Conservation (phyloP, 208 protist genomes). For the Leishmania mexicana region DNA sequence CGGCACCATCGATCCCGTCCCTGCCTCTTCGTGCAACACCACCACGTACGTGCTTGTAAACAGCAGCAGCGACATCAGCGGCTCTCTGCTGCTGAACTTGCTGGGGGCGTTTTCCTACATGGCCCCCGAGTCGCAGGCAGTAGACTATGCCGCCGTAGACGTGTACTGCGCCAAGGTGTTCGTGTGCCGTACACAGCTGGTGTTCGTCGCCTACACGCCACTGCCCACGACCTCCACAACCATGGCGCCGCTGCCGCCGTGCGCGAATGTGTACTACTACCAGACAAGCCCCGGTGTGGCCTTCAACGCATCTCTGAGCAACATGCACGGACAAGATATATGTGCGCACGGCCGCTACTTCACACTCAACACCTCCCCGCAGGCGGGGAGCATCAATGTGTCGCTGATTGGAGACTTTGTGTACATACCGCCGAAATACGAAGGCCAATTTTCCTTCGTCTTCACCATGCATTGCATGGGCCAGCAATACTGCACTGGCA, state of each 20-base stretch:
- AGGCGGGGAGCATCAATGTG: slow-evolving; percentile 51
- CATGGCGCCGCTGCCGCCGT: slow-evolving; percentile 42
- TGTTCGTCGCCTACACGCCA: slow-evolving; percentile 54
- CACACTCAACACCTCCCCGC: slow-evolving; percentile 45
- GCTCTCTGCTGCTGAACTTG: slow-evolving; percentile 65
- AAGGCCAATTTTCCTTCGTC: slow-evolving; percentile 54
- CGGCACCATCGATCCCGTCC: slow-evolving; percentile 39
- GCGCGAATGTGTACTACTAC: slow-evolving; percentile 85
- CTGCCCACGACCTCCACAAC: slow-evolving; percentile 22
- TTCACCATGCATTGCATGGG: slow-evolving; percentile 80
- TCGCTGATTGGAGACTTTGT: slow-evolving; percentile 71
- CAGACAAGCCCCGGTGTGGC: slow-evolving; percentile 42
- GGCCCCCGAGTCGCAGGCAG: slow-evolving; percentile 42
- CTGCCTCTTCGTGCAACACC: slow-evolving; percentile 34
- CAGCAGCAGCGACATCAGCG: slow-evolving; percentile 24
- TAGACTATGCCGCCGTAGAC: slow-evolving; percentile 55
- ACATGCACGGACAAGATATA: slow-evolving; percentile 55
- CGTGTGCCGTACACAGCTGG: slow-evolving; percentile 53
- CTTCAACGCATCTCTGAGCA: slow-evolving; percentile 62
- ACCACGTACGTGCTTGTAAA: slow-evolving; percentile 49
- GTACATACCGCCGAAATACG: slow-evolving; percentile 46
- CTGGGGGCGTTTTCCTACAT: slow-evolving; percentile 72
- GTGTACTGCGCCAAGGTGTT: slow-evolving; percentile 60
- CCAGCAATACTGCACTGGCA: slow-evolving; percentile 59
- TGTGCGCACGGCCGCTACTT: slow-evolving; percentile 80